Base-by-base conservation (phyloP, 2,329 filamentous ascomycete species). In the Myriosclerotinia curreyana region DNA sequence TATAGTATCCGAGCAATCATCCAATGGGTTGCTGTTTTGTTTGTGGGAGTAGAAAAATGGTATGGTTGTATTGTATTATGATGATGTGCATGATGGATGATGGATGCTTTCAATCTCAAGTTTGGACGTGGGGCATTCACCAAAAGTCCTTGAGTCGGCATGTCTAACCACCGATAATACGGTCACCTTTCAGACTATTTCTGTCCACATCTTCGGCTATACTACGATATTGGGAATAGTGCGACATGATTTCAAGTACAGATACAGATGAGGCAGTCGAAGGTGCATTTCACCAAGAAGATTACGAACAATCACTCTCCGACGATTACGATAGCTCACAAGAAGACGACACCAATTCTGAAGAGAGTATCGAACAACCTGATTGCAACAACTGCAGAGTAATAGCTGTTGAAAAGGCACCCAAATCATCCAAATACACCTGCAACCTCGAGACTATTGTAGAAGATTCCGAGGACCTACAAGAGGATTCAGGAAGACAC, bases 151-250 rank as follows among this genome's bases (percentile, higher is more conserved):
- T 20, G 36, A 28, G 38, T 14, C 40, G 51, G 49, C 28, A 48
- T 48, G 20, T 38, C n/a, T 54, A 48, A 48, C 5, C 55, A 25
- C 55, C 55, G 55, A 59, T 6, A 59, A 48, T 49, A 58, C 55
- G 55, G 55, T 58, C 20, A 58, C 42, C 28, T 36, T 36, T 48
- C 55, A 58, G 20, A 48, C 44, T 48, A 20, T 17, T 17, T 59
- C n/a, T 59, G 31, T 36, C 31, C 48, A 14, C 12, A 36, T 7
- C 28, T 25, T 59, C 55, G 55, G 55, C 31, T 59, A 59, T 25
- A 25, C n/a, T 59, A 48, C 55, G 55, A 36, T 36, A 59, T 48
- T 44, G 8, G 55, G 42, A 46, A 48, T 59, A 59, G 55, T 34
- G 20, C 14, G 12, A 11, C 6, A 59, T 48, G 28, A 48, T 58